A percentile compares a stretch with the other conserved stretches of the same genome.
phyloP scores from a whole-genome alignment of 225 moss, liverwort and hornwort genomes.

The Anthoceros angustus region DNA sequence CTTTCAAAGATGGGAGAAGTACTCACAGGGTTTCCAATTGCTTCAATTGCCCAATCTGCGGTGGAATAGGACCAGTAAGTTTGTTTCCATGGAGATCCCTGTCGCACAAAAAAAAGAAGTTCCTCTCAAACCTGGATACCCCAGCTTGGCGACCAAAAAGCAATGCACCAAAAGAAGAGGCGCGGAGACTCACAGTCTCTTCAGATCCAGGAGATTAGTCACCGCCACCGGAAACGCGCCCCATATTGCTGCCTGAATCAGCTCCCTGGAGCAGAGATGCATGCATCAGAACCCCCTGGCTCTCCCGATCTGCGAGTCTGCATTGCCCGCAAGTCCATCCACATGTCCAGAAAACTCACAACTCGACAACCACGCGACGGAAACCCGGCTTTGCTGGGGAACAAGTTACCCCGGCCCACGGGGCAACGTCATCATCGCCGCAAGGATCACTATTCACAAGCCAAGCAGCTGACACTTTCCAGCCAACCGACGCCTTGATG shows the following conservation, averaged over 20 bases:
- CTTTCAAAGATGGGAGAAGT: not conserved
- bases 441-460: constrained; percentile 8
- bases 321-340: too few species aligned
- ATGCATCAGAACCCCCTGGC: not conserved
- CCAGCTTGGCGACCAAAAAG: not conserved
- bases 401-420: constrained; percentile 11
- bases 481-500: constrained; percentile 9
- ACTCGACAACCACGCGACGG: constrained; percentile 5
- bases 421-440: constrained; percentile 10
- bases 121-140: not conserved
- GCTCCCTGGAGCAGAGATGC: constrained; percentile 3
- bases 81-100: constrained; percentile 13
- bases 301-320: too few species aligned
- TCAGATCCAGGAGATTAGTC: constrained; percentile 10
- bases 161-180: not conserved
- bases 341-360: too few species aligned
- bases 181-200: not conserved
- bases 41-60: constrained; percentile 8
- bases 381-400: not conserved
- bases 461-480: constrained; percentile 10
- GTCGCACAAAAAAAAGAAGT: not conserved
- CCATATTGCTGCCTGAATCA: constrained; percentile 10
- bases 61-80: constrained; percentile 8
- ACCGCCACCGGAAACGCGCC: constrained; percentile 8
- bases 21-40: constrained; percentile 7